A percentile compares a stretch with the other conserved stretches of the same genome.
Conservation (phyloP, 1,284 basidiomycete species). For the Tylopilus orsonianus region DNA sequence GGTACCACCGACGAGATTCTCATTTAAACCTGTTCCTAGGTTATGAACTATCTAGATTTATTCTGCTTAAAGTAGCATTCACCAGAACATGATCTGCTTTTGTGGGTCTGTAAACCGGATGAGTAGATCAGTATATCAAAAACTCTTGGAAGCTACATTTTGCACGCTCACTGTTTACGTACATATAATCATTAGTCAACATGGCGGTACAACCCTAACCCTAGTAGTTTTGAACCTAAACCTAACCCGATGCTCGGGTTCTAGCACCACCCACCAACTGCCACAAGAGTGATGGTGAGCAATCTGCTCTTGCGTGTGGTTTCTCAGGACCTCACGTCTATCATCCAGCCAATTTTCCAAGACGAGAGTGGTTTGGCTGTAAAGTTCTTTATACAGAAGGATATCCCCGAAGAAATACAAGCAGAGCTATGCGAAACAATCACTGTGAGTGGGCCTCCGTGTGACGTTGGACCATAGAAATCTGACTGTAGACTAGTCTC, state of each 20-base stretch:
- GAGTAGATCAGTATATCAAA: too few species aligned
- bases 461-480: not conserved
- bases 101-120: constrained; percentile 2
- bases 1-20: constrained; percentile 6
- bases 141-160: too few species aligned
- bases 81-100: constrained; percentile 1
- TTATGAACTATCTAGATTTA: constrained; percentile 10
- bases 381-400: constrained; percentile 81
- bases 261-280: constrained; percentile 2
- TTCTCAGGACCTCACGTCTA: constrained; percentile 4
- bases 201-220: constrained; percentile 24
- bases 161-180: too few species aligned
- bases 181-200: constrained; percentile 23
- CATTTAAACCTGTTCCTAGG: constrained; percentile 17
- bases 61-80: not conserved
- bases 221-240: constrained; percentile 16
- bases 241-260: constrained; percentile 38
- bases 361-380: constrained; percentile 60
- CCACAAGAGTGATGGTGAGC: constrained; percentile 28
- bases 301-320: not conserved
- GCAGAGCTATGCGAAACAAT: constrained; percentile 68
- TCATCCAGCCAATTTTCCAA: constrained; percentile 61
- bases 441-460: constrained; percentile 41
- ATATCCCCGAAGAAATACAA: constrained; percentile 66
- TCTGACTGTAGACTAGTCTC: constrained; percentile 41